These are phyloP conservation scores for Trichomonas gallinae DNA, from an alignment of 208 protist genomes.

Conservation along the genomic window DNA sequence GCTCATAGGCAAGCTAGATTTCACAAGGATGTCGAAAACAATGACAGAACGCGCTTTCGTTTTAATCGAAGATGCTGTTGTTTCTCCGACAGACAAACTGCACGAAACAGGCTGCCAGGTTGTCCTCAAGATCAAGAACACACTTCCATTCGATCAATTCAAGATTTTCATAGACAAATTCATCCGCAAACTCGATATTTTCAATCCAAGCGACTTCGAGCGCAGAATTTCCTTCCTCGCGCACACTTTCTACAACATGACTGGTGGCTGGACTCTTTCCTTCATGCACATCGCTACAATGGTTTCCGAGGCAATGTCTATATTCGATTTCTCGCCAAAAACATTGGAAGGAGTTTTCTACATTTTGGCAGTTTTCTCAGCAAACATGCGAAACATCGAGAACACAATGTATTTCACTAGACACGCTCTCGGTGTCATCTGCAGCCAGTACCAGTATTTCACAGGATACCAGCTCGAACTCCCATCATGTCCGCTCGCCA, in stretches of 20 bases:
- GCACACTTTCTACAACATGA: background rate
- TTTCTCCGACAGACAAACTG: background rate
- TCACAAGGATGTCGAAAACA: background rate
- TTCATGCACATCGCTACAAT: background rate
- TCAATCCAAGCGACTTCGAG: background rate
- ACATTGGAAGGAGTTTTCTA: background rate
- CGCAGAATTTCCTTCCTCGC: background rate
- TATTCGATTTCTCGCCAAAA: background rate
- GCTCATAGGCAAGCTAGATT: background rate
- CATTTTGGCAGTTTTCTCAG: background rate
- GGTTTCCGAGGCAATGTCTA: background rate
- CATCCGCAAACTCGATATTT: background rate
- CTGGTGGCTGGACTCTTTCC: background rate
- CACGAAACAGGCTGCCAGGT: background rate
- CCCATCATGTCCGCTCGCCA: background rate
- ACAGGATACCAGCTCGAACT: background rate
- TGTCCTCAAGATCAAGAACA: background rate
- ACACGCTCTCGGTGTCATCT: background rate
- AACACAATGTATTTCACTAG: background rate
- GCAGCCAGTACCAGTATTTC: background rate
- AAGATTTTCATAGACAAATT: background rate
- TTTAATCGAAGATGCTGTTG: background rate
- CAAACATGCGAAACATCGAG: background rate
- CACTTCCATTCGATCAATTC: background rate
- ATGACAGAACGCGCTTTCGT: background rate